Base-by-base conservation (phyloP, 2,329 filamentous ascomycete species). In the Sclerotiophoma versabilis region DNA sequence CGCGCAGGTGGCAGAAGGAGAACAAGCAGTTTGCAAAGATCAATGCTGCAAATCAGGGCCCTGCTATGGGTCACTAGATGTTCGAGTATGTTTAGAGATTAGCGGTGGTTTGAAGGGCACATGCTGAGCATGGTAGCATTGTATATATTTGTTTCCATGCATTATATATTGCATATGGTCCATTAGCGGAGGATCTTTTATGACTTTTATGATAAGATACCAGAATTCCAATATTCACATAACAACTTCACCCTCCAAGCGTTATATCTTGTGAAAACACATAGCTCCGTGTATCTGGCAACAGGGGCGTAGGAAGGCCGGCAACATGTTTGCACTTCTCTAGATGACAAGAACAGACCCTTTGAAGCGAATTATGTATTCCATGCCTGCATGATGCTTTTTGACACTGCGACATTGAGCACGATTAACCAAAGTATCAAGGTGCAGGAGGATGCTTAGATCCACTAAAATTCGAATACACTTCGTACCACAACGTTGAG, bases 1-100 rank as follows among this genome's bases (percentile, higher is more conserved):
- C 69, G 7, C 66, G 62, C 23, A 59, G 67, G 32, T 74, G 74
- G 68, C 72, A 74, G 58, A 72, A 62, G 51, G 71, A 76, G 58
- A 70, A 76, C 60, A 75, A 72, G 64, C 59, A 69, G 33, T 68
- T 68, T 32, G 66, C 62, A 3, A 70, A 68, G 54, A 54, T 66
- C 27, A 67, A 70, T 42, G 58, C 59, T 19, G 62, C 63, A 14
- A 59, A 52, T 9, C 56, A 56, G 15, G 46, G 46, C 4, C 59
- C 58, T 20, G 63, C 55, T 19, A 67, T 70, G 49, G 60, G 60
- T 14, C 65, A 70, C 26, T 69, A 59, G 49, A 25, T 32, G 14
- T 17, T 2, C 15, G 17, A 41, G 12, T 3, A 11, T 11, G 11
- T 29, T 6, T 23, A 15, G 8, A n/a, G 10, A 12, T 11, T 17